Conservation (phyloP, 371 early-diverging fungal species). For the Gilbertella persicaria region DNA sequence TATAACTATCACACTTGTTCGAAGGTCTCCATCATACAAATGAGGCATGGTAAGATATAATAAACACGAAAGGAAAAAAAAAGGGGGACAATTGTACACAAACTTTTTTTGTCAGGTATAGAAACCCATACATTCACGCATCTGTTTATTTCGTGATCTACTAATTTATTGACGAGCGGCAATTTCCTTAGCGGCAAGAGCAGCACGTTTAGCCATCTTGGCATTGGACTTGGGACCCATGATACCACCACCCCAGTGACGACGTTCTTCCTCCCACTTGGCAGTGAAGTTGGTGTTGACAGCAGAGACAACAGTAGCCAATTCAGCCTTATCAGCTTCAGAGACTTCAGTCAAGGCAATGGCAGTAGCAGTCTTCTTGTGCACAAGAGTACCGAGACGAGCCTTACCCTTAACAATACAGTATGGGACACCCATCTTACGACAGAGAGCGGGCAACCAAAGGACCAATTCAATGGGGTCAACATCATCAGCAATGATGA, state of each 20-base stretch:
- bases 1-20: background rate
- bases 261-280: conserved; percentile 90
- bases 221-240: conserved; percentile 93
- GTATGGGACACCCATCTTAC: conserved; percentile 99
- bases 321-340: conserved; percentile 93
- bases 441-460: conserved; percentile 99
- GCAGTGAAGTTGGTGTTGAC: conserved; percentile 93
- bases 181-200: conserved; percentile 68
- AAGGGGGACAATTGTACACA: too few relatives aligned
- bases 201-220: conserved; percentile 78
- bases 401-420: conserved; percentile 98
- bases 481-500: conserved; percentile 99
- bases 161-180: conserved; percentile 55
- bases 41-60: background rate
- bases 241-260: conserved; percentile 96
- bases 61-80: background rate
- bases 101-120: background rate
- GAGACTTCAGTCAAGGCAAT: conserved; percentile 94
- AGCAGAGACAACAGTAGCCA: conserved; percentile 87
- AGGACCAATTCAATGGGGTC: conserved; percentile 99
- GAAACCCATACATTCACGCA: too few relatives aligned
- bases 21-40: conserved; percentile 2
- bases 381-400: conserved; percentile 97
- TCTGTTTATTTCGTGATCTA: background rate
- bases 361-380: conserved; percentile 99